These are phyloP conservation scores for Ceraceosorus guamensis DNA, from an alignment of 1,284 basidiomycete species.

Conservation along the genomic window DNA sequence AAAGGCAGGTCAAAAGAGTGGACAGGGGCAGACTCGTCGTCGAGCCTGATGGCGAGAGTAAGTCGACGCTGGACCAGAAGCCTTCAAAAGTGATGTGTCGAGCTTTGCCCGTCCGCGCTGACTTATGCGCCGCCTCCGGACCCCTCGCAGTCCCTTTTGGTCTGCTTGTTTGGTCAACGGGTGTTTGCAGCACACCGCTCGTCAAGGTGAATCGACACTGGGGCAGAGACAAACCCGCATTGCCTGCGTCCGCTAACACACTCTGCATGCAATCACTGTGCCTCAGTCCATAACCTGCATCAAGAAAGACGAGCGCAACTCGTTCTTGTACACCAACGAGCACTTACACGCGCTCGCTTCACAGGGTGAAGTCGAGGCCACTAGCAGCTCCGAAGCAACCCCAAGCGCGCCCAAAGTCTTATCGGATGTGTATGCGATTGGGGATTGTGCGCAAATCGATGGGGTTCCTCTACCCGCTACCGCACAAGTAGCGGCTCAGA, in stretches of 20 bases:
- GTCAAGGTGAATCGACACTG: no score
- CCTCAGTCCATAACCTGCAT: slow-evolving; percentile 58
- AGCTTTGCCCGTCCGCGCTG: no score
- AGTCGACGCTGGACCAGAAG: no score
- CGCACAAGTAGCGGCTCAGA: slow-evolving; percentile 48
- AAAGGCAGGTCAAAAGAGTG: slow-evolving; percentile 16
- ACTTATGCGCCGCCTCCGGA: slow-evolving; percentile 6
- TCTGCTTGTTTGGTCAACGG: slow-evolving; percentile 75
- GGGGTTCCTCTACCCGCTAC: slow-evolving; percentile 46
- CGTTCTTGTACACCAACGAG: slow-evolving; percentile 53
- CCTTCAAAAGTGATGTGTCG: no score
- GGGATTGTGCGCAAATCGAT: slow-evolving; percentile 65
- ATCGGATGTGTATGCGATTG: slow-evolving; percentile 52
- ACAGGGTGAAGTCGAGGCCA: background rate
- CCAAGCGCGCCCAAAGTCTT: background rate
- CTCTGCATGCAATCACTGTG: no score
- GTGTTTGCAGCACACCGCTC: slow-evolving; percentile 70
- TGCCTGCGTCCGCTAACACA: no score
- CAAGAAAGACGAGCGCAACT: slow-evolving; percentile 60
- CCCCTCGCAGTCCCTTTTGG: slow-evolving; percentile 62
- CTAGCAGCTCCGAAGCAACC: background rate
- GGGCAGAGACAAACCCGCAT: no score
- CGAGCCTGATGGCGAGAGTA: slow-evolving; percentile 50
- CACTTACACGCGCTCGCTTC: slow-evolving; percentile 13
- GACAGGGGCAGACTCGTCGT: slow-evolving; percentile 10